Conservation (phyloP, 805 yeast genomes). For the Candida broadrunensis region DNA sequence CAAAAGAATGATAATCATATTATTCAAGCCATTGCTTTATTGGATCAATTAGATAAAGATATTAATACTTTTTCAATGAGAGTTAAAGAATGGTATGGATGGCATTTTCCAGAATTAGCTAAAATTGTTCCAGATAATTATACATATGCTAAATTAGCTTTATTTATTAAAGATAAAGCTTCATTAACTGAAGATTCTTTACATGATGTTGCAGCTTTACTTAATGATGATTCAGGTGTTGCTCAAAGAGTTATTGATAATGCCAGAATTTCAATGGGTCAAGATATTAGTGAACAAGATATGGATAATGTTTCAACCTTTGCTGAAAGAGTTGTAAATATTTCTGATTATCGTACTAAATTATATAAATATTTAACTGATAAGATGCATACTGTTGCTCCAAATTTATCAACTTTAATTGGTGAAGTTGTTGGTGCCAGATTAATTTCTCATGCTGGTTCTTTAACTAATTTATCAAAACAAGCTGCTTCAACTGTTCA, state of each 20-base stretch:
- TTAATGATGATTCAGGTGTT: constrained; percentile 84
- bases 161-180: constrained; percentile 83
- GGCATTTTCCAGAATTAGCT: constrained; percentile 98
- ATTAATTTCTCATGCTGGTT: constrained; percentile 97
- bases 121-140: constrained; percentile 88
- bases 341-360: constrained; percentile 85
- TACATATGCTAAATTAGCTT: constrained; percentile 76
- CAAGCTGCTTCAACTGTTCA: constrained; percentile 99
- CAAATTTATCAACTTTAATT: constrained; percentile 91
- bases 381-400: constrained; percentile 97
- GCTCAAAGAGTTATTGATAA: constrained; percentile 92
- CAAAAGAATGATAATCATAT: constrained; percentile 99
- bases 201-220: constrained; percentile 88
- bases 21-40: constrained; percentile 95
- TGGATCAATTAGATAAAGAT: constrained; percentile 97
- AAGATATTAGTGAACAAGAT: constrained; percentile 92
- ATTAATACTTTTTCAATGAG: constrained; percentile 97
- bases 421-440: constrained; percentile 99
- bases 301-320: constrained; percentile 87
- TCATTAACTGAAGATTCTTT: constrained; percentile 87
- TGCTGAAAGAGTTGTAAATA: constrained; percentile 89
- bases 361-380: constrained; percentile 85
- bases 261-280: constrained; percentile 98
- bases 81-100: constrained; percentile 97
- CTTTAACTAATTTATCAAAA: constrained; percentile 91